Evolutionary conservation across 352 stramenopile species (phyloP).

Genomic region (Phytophthora cactorum): DNA sequence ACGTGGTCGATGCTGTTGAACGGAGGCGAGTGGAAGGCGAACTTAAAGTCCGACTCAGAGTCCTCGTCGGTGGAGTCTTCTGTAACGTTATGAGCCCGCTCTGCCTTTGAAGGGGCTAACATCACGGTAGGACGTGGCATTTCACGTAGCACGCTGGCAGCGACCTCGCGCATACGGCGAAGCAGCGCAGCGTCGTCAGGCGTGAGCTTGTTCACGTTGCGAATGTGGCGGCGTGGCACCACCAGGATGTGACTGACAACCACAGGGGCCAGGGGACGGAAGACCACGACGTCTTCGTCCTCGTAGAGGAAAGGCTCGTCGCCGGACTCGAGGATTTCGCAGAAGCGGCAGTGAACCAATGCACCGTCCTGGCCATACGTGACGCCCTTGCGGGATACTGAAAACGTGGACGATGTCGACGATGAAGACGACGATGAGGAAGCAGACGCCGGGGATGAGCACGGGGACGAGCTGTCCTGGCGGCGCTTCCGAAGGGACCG

Average conservation of each 20-base stretch:
- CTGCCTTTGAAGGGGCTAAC: conserved; percentile 23
- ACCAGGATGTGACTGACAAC: conserved; percentile 82
- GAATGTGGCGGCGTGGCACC: conserved; percentile 83
- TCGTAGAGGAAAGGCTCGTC: conserved; percentile 83
- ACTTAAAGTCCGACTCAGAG: conserved; percentile 62
- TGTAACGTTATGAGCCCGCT: conserved; percentile 18
- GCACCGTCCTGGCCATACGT: conserved; percentile 66
- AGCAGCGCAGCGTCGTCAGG: conserved; percentile 64
- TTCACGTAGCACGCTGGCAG: conserved; percentile 55
- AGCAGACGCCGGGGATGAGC: conserved; percentile 23
- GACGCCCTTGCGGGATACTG: conserved; percentile 75
- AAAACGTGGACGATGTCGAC: conserved; percentile 40
- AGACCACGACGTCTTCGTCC: conserved; percentile 78
- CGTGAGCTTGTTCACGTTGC: conserved; percentile 86
- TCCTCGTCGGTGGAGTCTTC: conserved; percentile 30
- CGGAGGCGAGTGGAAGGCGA: conserved; percentile 84
- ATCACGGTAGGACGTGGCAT: conserved; percentile 36
- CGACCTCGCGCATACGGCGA: conserved; percentile 72
- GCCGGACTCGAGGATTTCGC: conserved; percentile 72
- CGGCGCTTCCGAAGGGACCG: conserved; percentile 22
- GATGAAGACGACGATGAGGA: conserved; percentile 28
- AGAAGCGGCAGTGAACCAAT: conserved; percentile 84
- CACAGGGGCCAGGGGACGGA: conserved; percentile 73
- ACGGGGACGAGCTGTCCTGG: conserved; percentile 26
- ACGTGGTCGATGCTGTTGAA: conserved; percentile 93